Base-by-base conservation (phyloP, 2,329 filamentous ascomycete species). In the Hypoxylon sp. region DNA sequence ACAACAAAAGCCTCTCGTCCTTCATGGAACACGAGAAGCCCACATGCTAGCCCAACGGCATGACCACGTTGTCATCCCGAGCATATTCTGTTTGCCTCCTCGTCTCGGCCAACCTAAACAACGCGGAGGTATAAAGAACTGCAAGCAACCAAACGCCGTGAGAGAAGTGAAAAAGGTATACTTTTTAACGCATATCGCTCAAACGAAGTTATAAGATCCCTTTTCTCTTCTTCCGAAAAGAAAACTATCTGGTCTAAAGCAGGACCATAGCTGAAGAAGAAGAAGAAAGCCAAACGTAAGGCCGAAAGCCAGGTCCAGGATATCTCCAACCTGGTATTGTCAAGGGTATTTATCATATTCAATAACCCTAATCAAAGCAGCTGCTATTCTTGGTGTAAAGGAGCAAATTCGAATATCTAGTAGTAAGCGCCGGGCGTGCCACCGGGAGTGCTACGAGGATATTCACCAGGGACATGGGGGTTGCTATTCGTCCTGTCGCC, bases 391-490 rank as follows among this genome's bases (percentile, higher is more conserved):
- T 25, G 21, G 9, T 25, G 9, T 25, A 25, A 25, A 25, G 9
- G 21, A 25, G 21, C 21, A 12, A 21, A 12, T 29, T 2, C 1
- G 17, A 12, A 31, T 2, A 23, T 27, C 29, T 43, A 61, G 21
- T 59, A 61, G 21, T 59, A 61, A 27, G 43, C 34, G 2, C 56
- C 50, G 1, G 59, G 60, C 6, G 54, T 63, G 5, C 20, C 37
- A 12, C 34, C 49, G 7, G 51, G 43, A 3, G 51, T 55, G 31
- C 59, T 63, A 15, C 59, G 55, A 4, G 65, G 66, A 19, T 65
- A 68, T 38, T 67, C 66, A 17, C 66, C 66, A 2, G 66, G 66
- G 7, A 68, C 64, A 17, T 68, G 64, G 0, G 65, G 66, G 20
- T 54, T 63, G 29, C 65, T 67, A 8, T 59, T 64, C 8, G 51